These are phyloP conservation scores for Umbelopsis isabellina DNA, from an alignment of 192 early-diverging fungal genomes.

Conservation along the genomic window DNA sequence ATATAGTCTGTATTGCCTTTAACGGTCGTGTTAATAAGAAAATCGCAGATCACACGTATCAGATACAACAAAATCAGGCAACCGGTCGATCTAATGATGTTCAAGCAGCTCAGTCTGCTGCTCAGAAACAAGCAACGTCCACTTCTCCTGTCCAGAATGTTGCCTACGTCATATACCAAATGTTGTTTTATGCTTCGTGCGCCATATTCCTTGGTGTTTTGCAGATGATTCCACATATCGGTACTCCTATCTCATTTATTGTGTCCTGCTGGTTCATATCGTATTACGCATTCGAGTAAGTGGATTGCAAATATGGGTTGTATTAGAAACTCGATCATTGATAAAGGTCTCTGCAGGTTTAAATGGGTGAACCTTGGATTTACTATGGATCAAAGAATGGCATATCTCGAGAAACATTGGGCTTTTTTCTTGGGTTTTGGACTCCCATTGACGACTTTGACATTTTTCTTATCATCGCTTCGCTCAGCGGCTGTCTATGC, in stretches of 20 bases:
- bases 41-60: conserved; percentile 27
- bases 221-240: conserved; percentile 30
- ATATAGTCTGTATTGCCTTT: conserved; percentile 26
- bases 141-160: conserved; percentile 16
- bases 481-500: conserved; percentile 34
- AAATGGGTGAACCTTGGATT: conserved; percentile 33
- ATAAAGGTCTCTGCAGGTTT: conserved; percentile 23
- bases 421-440: conserved; percentile 41
- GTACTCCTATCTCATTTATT: conserved; percentile 20
- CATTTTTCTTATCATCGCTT: conserved; percentile 35
- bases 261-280: conserved; percentile 33
- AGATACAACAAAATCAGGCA: conserved; percentile 22
- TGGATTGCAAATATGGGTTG: neutral
- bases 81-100: neutral
- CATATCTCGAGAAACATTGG: conserved; percentile 38
- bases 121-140: conserved; percentile 3
- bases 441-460: conserved; percentile 34
- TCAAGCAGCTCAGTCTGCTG: conserved; percentile 2
- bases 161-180: conserved; percentile 26
- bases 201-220: conserved; percentile 27
- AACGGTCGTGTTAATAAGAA: conserved; percentile 33
- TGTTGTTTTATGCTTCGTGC: conserved; percentile 32
- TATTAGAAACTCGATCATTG: neutral
- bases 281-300: conserved; percentile 46
- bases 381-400: conserved; percentile 34